Base-by-base conservation (phyloP, 2,329 filamentous ascomycete genomes). In the Tolypocladium ovalisporum region DNA sequence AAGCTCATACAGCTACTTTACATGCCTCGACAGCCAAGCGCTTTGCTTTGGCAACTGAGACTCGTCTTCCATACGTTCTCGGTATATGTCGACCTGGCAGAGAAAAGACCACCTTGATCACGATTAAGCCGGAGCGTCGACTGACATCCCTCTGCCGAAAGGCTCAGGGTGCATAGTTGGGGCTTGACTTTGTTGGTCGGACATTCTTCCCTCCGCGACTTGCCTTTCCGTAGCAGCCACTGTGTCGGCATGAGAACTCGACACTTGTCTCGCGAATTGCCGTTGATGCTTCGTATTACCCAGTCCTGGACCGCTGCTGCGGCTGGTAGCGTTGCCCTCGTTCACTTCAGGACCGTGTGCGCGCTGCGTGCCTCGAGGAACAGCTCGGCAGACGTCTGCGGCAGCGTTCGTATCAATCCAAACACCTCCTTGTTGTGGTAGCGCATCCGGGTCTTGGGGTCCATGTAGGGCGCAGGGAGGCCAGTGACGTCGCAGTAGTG, bases 101-200 rank as follows among this genome's bases (percentile, higher is more conserved):
- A 96, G 82, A 96, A 73, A 71, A 83, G 82, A 72, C 60, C 29
- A 59, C 61, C 60, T 63, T 54, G 88, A 90, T 90, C 89, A 87
- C 90, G 87, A 96, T 94, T 96, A 96, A 97, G 92, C 92, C 91
- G 92, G 92, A 96, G 91, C 89, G 84, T 83, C 86, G 87, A 86
- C 85, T 92, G 86, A 82, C 89, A 86, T 84, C 81, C 84, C 80
- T 79, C 78, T 76, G 75, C 83, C 78, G 89, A 96, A 76, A 95
- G 88, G 83, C 79, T 72, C 72, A 75, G 78, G 85, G 84, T 88
- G 89, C 86, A 85, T 96, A 88, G 90, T 87, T 84, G 86, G 81
- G 78, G 90, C 83, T 96, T 96, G 92, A 96, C 90, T 96, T 90
- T 89, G 89, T 84, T 86, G 88, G 82, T 87, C 88, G 79, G 75